Conservation (phyloP, 2,329 filamentous ascomycete species). For the Colletotrichum horii region DNA sequence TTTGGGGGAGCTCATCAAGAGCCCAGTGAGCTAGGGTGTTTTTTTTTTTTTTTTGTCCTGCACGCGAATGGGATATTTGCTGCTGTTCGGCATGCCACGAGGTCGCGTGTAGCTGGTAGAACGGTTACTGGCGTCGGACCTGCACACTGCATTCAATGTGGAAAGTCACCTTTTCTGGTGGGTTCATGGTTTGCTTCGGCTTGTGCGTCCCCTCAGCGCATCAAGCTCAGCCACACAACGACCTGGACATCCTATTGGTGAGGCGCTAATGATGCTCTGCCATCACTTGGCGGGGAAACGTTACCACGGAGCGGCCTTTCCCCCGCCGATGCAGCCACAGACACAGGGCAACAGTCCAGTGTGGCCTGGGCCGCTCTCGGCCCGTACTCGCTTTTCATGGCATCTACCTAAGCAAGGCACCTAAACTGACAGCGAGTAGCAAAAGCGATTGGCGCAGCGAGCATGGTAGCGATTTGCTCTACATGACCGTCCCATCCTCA, state of each 20-base stretch:
- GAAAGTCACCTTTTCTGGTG: background rate
- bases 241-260: background rate
- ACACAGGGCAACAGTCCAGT: background rate
- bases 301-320: background rate
- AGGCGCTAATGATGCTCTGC: background rate
- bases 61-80: background rate
- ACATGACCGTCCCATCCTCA: background rate
- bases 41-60: no score
- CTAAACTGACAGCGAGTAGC: background rate
- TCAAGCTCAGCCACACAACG: background rate
- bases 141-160: background rate
- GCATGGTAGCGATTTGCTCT: background rate
- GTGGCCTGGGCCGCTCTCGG: background rate
- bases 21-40: no score
- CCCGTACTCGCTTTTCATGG: background rate
- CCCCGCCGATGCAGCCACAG: background rate
- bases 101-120: background rate
- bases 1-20: background rate
- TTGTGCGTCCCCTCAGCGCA: background rate
- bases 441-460: background rate
- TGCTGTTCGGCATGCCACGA: background rate
- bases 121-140: background rate
- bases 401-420: background rate
- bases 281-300: background rate
- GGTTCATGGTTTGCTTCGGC: constrained; percentile 9